Conservation (phyloP, 345 rosid genomes). For the Odontarrhena argentea region DNA sequence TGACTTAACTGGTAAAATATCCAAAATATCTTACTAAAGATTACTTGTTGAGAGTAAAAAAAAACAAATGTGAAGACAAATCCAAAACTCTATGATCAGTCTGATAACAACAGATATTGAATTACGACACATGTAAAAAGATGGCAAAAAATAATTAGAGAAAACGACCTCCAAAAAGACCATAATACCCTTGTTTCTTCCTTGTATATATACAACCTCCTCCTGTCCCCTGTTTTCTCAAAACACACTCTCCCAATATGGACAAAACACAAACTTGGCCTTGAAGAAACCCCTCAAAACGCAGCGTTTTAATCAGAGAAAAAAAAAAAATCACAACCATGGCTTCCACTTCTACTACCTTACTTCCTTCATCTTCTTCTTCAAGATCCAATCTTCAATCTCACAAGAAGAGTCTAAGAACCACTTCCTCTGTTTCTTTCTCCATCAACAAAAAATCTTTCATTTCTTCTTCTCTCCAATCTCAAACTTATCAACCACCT, state of each 20-base stretch:
- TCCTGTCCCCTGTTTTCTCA: background rate
- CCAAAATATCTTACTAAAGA: too few species aligned
- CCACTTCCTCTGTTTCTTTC: slow-evolving; percentile 32
- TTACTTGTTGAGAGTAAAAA: too few species aligned
- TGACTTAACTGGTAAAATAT: too few species aligned
- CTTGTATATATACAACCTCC: slow-evolving; percentile 11
- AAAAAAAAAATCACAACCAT: slow-evolving; percentile 3
- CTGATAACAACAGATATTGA: background rate
- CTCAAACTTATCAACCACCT: slow-evolving; percentile 34
- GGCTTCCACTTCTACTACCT: slow-evolving; percentile 31
- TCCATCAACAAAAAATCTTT: slow-evolving; percentile 5
- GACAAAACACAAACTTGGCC: slow-evolving; percentile 38
- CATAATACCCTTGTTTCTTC: slow-evolving; percentile 20
- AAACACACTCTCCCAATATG: slow-evolving; percentile 18
- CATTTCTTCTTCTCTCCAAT: slow-evolving; percentile 47
- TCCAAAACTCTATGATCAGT: background rate
- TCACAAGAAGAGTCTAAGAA: slow-evolving; percentile 12
- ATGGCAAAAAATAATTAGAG: background rate
- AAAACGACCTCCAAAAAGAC: background rate
- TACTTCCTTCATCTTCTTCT: slow-evolving; percentile 20
- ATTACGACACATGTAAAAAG: slow-evolving; percentile 3
- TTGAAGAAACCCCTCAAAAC: slow-evolving; percentile 33
- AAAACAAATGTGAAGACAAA: background rate
- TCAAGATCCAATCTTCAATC: slow-evolving; percentile 20
- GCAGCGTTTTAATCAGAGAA: slow-evolving; percentile 13